Evolutionary conservation across 2,329 filamentous ascomycete genomes (phyloP), one percentile per base, ranked within the genome.

Genomic region (Stachybotrys chartarum): DNA sequence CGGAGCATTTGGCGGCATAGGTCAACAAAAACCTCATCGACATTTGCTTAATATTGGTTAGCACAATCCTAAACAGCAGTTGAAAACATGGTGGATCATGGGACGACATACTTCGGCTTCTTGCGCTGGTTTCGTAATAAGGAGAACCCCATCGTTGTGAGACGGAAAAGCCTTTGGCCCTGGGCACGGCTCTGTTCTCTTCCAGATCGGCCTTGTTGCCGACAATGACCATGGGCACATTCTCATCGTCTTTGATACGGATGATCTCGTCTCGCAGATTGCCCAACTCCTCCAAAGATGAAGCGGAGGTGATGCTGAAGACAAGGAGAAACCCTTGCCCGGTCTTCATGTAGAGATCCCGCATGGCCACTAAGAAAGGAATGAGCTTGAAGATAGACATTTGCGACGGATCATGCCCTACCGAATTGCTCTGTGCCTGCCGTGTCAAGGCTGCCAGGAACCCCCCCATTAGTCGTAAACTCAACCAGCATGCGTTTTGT

Each of bases 391-490:
- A 24, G 8, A 42, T 24, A 35, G 45, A 44, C 45, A 8, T 16
- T 10, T 45, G 55, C 56, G 56, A 52, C 42, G 35, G 52, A 51
- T 54, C 35, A 39, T 56, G 55, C 63, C 87, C 73, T 79, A 93
- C 90, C 93, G 73, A 96, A 96, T 70, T 96, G 91, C 70, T 96
- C 91, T 61, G 91, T 96, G 57, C 91, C 91, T 62, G 91, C 91
- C 51, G 91, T 96, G 69, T 96, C 91, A 64, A 96, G 83, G 68
- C 86, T 90, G 66, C 54, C 47, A 39, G 12, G 7, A 12, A 50
- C 54, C 44, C 42, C 53, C n/a, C n/a, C n/a, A n/a, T n/a, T n/a
- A n/a, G n/a, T n/a, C n/a, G n/a, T n/a, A n/a, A n/a, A n/a, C n/a
- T n/a, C n/a, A 47, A 51, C 52, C 30, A 53, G 52, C 16, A 57